Evolutionary conservation across 257 asterid species (phyloP).

Genomic region (Fraxinus americana): DNA sequence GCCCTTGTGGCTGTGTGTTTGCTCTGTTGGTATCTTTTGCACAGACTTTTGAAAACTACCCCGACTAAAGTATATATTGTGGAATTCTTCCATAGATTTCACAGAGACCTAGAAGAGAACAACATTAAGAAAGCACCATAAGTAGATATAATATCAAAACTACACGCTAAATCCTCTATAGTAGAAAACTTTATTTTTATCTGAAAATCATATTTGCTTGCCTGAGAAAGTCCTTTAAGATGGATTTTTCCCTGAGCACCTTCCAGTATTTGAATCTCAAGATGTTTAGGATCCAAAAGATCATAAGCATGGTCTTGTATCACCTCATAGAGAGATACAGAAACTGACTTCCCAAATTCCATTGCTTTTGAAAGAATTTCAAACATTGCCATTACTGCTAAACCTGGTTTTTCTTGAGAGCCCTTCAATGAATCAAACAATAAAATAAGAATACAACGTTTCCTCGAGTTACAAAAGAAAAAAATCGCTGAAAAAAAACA

Average conservation of each 20-base stretch:
- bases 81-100: constrained; percentile 54
- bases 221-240: constrained; percentile 81
- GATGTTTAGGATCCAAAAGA: constrained; percentile 56
- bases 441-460: constrained; percentile 2
- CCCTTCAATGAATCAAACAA: constrained; percentile 45
- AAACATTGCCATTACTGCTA: constrained; percentile 62
- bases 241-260: constrained; percentile 70
- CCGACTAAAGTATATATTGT: constrained; percentile 36
- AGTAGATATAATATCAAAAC: background rate
- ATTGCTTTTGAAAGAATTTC: constrained; percentile 62
- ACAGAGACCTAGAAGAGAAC: constrained; percentile 51
- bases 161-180: background rate
- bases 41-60: constrained; percentile 30
- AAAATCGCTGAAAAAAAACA: background rate
- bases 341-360: constrained; percentile 47
- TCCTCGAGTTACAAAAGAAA: background rate
- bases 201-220: constrained; percentile 26
- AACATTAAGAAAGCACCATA: constrained; percentile 18
- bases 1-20: constrained; percentile 59
- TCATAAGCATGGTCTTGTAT: constrained; percentile 67
- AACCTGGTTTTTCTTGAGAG: constrained; percentile 61
- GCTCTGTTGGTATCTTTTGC: constrained; percentile 45
- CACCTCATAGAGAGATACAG: constrained; percentile 64
- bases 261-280: constrained; percentile 61
- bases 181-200: background rate